Evolutionary conservation across 257 asterid genomes (phyloP), one percentile per base, ranked within the genome.

Genomic region (Penstemon newberryi): DNA sequence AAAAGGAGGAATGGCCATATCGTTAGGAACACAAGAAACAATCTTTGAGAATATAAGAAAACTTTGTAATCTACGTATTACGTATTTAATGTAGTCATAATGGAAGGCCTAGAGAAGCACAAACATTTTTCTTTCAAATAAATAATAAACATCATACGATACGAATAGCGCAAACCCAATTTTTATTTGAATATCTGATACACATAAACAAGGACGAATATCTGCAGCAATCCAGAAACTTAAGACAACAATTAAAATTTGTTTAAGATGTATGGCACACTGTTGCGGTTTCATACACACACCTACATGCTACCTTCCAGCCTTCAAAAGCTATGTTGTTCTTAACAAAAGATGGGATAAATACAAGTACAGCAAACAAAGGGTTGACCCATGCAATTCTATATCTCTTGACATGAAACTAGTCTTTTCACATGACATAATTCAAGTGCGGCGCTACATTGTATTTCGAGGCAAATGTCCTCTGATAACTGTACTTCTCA

Each of bases 91-190:
- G 18, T 44, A 25, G 13, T 54, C 45, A 43, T 43, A 42, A 5
- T 36, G 39, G 5, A 56, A 25, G 33, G 42, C 33, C 57, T 33
- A 18, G 10, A 53, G 44, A 63, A 36, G 37, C 9, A 36, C 18
- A 11, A 19, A 8, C 15, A 33, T 43, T 36, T 41, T 42, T 11
- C 7, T 19, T 39, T 52, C 56, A 25, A 25, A 25, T 3, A 11
- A 61, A 2, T 10, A 70, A 62, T 53, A 63, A 5, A 62, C 65
- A 53, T 49, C 63, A 65, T 9, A 38, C 15, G n/a, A 39, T 52
- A 18, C 8, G 39, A 39, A 60, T 8, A 2, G 8, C 13, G 13
- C 4, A 4, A 8, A 52, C 40, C 46, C 10, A 40, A 8, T 8
- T 50, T 39, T 12, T 19, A 40, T 46, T 59, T 12, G 42, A 37